Percentiles rank a stretch among this genome's conserved stretches.
Evolutionary conservation across 768 basidiomycete species (phyloP).

Genomic region (Pulveroboletus sp.): DNA sequence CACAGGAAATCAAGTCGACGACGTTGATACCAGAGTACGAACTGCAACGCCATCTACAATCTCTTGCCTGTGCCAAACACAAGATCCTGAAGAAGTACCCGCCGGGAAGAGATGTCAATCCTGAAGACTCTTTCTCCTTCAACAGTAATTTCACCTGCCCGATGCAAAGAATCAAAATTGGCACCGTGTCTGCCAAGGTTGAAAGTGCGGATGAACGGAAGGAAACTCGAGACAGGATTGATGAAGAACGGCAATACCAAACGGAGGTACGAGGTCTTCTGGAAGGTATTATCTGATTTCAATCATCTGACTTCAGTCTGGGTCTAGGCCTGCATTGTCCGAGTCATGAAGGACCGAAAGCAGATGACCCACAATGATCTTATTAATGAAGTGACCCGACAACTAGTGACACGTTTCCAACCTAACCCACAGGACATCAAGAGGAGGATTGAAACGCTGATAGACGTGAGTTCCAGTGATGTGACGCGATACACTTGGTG

Average conservation of each 20-base stretch:
- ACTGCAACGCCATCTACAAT: constrained; percentile 89
- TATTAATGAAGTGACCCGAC: constrained; percentile 84
- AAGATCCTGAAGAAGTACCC: constrained; percentile 91
- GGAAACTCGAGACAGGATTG: constrained; percentile 86
- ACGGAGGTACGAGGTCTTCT: constrained; percentile 60
- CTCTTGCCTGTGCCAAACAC: constrained; percentile 91
- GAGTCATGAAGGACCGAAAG: constrained; percentile 96
- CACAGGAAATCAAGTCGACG: constrained; percentile 78
- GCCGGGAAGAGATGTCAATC: constrained; percentile 73
- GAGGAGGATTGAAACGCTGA: constrained; percentile 86
- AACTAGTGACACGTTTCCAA: constrained; percentile 77
- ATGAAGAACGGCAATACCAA: constrained; percentile 86
- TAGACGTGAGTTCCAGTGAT: constrained; percentile 60
- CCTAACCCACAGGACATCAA: constrained; percentile 87
- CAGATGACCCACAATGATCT: constrained; percentile 84
- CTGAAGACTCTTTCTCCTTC: constrained; percentile 83
- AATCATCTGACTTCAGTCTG: constrained; percentile 1
- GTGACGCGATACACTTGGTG: not conserved
- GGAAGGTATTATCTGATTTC: not conserved
- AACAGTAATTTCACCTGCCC: constrained; percentile 76
- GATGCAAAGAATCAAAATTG: constrained; percentile 89
- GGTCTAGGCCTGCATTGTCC: constrained; percentile 89
- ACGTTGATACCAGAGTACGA: constrained; percentile 74
- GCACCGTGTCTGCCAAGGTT: constrained; percentile 81
- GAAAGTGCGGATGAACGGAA: constrained; percentile 83